Conservation (phyloP, 345 rosid genomes). For the Eucalyptus melliodora region DNA sequence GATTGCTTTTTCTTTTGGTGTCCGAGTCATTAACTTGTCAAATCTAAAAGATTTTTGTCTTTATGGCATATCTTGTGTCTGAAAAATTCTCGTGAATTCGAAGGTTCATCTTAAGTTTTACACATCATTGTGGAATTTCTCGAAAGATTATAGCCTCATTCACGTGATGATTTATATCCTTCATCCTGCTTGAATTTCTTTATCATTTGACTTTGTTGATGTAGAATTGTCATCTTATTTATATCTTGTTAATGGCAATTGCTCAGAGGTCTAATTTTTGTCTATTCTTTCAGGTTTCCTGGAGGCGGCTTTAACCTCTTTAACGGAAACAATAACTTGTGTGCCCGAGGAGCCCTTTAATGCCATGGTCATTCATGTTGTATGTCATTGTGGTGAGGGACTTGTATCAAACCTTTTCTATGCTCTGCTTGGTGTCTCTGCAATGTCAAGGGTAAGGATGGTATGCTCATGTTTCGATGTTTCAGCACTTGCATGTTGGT, state of each 20-base stretch:
- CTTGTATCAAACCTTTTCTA: conserved; percentile 81
- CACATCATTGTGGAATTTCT: neutral
- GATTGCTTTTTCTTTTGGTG: neutral
- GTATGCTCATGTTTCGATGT: neutral
- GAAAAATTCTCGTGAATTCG: neutral
- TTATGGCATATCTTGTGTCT: neutral
- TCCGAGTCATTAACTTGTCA: neutral
- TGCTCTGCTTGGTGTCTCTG: conserved; percentile 93
- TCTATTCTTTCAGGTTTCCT: conserved; percentile 46
- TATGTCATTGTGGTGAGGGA: conserved; percentile 83
- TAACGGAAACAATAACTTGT: conserved; percentile 40
- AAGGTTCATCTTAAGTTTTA: neutral
- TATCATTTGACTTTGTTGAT: neutral
- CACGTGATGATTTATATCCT: neutral
- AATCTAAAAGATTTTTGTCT: neutral
- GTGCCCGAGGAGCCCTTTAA: conserved; percentile 61
- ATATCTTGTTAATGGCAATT: neutral
- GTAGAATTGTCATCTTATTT: neutral
- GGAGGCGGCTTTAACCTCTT: conserved; percentile 51
- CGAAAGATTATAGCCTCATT: neutral
- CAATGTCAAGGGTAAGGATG: conserved; percentile 88
- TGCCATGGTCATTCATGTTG: conserved; percentile 54
- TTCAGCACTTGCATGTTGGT: neutral
- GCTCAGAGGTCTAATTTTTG: neutral
- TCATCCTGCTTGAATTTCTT: neutral